These are phyloP conservation scores for Teratosphaeriaceae sp. DNA, from an alignment of 2,329 filamentous ascomycete genomes.

Conservation along the genomic window DNA sequence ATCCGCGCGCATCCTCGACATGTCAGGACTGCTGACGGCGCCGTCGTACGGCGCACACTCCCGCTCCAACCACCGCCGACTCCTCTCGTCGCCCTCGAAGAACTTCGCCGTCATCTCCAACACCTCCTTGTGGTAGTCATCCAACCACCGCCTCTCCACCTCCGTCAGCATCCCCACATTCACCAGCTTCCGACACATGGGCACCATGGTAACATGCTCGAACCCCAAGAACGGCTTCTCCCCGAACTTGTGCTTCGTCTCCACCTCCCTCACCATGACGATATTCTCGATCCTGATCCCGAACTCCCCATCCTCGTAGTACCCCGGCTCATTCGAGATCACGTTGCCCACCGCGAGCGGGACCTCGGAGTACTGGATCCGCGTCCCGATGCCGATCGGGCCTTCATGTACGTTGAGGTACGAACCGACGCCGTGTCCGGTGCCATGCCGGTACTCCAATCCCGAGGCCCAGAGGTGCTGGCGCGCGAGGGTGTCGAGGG, in stretches of 20 bases:
- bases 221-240: constrained; percentile 94
- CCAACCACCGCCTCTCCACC: constrained; percentile 77
- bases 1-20: no score
- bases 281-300: constrained; percentile 97
- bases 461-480: constrained; percentile 92
- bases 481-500: constrained; percentile 78
- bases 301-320: constrained; percentile 92
- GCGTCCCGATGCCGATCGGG: constrained; percentile 89
- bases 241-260: constrained; percentile 81
- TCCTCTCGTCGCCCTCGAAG: constrained; percentile 66
- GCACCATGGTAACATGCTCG: constrained; percentile 95
- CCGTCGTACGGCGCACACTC: constrained; percentile 68
- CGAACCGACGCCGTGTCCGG: constrained; percentile 90
- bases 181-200: constrained; percentile 84
- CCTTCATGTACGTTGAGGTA: constrained; percentile 97
- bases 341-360: constrained; percentile 88
- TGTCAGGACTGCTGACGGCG: no score
- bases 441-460: constrained; percentile 92
- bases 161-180: constrained; percentile 64
- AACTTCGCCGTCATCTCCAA: constrained; percentile 71
- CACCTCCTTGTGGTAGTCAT: constrained; percentile 76
- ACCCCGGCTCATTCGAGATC: constrained; percentile 89
- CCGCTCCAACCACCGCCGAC: constrained; percentile 73
- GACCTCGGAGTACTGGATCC: constrained; percentile 86
- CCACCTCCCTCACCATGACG: constrained; percentile 80